Base-by-base conservation (phyloP, 805 yeast species). In the Pichia rugopelliculosa region DNA sequence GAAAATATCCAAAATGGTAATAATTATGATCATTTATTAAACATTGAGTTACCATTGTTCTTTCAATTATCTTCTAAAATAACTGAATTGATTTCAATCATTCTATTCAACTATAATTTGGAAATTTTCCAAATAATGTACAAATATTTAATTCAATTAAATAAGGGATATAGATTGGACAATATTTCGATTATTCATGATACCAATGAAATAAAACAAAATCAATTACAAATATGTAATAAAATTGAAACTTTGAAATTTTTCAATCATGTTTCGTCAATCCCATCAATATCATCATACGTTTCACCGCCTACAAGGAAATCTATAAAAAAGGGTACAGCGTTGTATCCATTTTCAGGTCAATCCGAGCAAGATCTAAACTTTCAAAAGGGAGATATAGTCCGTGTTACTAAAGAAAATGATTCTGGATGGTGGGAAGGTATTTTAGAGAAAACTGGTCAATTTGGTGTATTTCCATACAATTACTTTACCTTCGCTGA, bases 361-460 rank as follows among this genome's bases (percentile, higher is more conserved):
- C 58, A 66, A 20, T 60, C 67, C 36, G 48, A 50, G 0, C 72
- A 68, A 3, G 84, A 79, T 52, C 59, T 79, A 37, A 50, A 67
- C 4, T 68, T 79, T 44, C 45, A 53, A 15, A 60, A 56, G 27
- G 79, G 77, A 4, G 80, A 76, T 50, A 52, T 54, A 21, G 71
- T 79, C 22, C 60, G 50, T 41, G 56, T 78, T 1, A 23, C 72
- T 9, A 69, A 66, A 23, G 66, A 60, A 39, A 57, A 57, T 12
- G 67, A 63, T 25, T 62, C 65, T 2, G 71, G 71, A 25, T 76
- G 81, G 81, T 76, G 80, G 80, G 63, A 65, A 47, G 80, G 79
- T 13, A 57, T 57, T 41, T 52, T 53, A 41, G 61, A 68, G 9
- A 43, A 46, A 23, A 68, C 70, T 40, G 77, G 76, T 1, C 49